Percentiles rank a stretch among this genome's conserved stretches.
Conservation (phyloP, 495 filamentous ascomycete genomes). For the Aspergillus avenaceus region DNA sequence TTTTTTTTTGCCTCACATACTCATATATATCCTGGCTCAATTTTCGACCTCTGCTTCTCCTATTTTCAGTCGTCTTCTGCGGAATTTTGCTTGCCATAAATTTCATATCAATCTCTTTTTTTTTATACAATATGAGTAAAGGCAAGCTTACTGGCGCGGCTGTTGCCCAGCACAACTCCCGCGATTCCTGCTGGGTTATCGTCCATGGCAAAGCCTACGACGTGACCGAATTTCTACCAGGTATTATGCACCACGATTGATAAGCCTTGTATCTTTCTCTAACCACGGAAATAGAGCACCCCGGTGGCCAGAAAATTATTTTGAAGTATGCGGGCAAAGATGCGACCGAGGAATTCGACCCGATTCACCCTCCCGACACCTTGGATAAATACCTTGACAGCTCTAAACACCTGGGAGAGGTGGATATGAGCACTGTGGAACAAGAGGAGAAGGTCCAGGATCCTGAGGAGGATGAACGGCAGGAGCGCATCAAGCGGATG, state of each 20-base stretch:
- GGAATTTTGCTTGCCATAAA: no score
- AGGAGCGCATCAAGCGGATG: slow-evolving; percentile 71
- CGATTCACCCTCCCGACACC: slow-evolving; percentile 86
- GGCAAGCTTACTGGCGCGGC: slow-evolving; percentile 63
- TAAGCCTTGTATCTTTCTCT: background rate
- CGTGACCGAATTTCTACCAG: slow-evolving; percentile 82
- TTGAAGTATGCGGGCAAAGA: slow-evolving; percentile 81
- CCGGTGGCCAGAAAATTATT: slow-evolving; percentile 78
- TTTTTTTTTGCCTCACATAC: background rate
- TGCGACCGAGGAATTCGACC: slow-evolving; percentile 86
- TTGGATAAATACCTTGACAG: slow-evolving; percentile 71
- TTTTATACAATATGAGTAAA: slow-evolving; percentile 28
- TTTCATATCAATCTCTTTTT: background rate
- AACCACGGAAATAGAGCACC: slow-evolving; percentile 55
- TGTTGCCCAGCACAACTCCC: slow-evolving; percentile 78
- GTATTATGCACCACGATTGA: slow-evolving; percentile 14
- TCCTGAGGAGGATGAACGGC: slow-evolving; percentile 73
- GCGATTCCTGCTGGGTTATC: slow-evolving; percentile 78
- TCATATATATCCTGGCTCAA: slow-evolving; percentile 9
- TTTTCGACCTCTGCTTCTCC: slow-evolving; percentile 1
- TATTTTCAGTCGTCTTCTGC: background rate
- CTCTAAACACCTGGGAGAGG: slow-evolving; percentile 84
- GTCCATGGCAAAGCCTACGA: slow-evolving; percentile 92
- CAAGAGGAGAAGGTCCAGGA: slow-evolving; percentile 64
- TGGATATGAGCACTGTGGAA: slow-evolving; percentile 84